phyloP scores from a whole-genome alignment of 257 asterid species.

The Cynanchum wilfordii region DNA sequence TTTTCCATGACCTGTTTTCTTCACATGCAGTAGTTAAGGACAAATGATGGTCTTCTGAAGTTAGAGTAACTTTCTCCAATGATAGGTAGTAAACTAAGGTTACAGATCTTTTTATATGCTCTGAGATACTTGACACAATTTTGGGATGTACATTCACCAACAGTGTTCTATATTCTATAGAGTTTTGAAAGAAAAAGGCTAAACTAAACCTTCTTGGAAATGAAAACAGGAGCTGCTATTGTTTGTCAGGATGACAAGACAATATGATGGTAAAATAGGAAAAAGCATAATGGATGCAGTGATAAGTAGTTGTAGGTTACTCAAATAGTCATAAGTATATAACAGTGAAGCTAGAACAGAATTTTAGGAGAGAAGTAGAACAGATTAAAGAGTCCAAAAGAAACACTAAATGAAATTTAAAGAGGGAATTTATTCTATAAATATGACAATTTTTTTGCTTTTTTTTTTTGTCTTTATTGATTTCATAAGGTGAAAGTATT shows the following conservation, averaged over 20 bases:
- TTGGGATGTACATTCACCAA: background rate
- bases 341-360: background rate
- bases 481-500: too few relatives aligned
- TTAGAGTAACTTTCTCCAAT: background rate
- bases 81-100: background rate
- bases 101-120: background rate
- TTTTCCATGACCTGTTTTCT: background rate
- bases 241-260: background rate
- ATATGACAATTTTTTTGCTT: background rate
- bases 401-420: background rate
- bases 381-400: background rate
- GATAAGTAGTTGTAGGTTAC: background rate
- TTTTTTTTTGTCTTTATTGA: too few relatives aligned
- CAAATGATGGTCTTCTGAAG: background rate
- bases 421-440: background rate
- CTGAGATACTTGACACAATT: background rate
- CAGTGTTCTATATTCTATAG: background rate
- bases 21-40: background rate
- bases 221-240: background rate
- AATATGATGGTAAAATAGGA: background rate
- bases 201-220: background rate
- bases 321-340: background rate
- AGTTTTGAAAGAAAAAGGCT: background rate
- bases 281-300: too few relatives aligned
- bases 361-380: background rate